Conservation (phyloP, 768 basidiomycete genomes). For the Asterophora lycoperdoides region DNA sequence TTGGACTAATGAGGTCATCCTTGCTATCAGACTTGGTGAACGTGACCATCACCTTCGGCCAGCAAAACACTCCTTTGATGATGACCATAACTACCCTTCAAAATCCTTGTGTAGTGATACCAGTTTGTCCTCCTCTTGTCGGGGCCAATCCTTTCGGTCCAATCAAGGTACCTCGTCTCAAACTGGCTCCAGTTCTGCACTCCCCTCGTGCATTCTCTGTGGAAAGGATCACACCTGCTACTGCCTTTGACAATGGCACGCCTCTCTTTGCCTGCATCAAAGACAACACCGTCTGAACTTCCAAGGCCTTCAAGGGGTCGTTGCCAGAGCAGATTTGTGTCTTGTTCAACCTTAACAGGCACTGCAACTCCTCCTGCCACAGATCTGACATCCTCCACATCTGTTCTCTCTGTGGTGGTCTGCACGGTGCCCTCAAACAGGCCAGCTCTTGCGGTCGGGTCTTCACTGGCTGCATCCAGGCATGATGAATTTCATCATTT, state of each 20-base stretch:
- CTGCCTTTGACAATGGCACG: conserved; percentile 5
- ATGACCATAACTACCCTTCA: too few species aligned
- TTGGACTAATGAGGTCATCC: background rate
- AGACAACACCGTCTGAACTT: background rate
- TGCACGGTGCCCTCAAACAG: conserved; percentile 13
- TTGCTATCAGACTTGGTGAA: background rate
- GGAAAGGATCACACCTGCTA: conserved; percentile 1
- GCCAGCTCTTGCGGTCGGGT: conserved; percentile 6
- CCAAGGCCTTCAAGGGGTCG: background rate
- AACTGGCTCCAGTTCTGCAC: too few species aligned
- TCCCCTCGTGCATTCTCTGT: conserved; percentile 13
- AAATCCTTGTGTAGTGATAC: background rate
- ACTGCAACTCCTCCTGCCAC: background rate
- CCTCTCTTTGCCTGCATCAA: conserved; percentile 1
- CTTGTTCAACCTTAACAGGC: conserved; percentile 8
- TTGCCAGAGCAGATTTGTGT: conserved; percentile 7
- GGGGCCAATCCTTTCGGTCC: background rate
- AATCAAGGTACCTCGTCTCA: too few species aligned
- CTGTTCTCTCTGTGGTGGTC: conserved; percentile 18
- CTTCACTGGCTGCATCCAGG: conserved; percentile 1
- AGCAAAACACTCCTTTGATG: too few species aligned
- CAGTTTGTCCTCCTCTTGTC: background rate
- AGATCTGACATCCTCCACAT: conserved; percentile 7
- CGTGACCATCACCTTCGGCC: too few species aligned
- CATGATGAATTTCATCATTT: conserved; percentile 1